Conservation (phyloP, 148 eudicot species). For the Limonium bicolor region DNA sequence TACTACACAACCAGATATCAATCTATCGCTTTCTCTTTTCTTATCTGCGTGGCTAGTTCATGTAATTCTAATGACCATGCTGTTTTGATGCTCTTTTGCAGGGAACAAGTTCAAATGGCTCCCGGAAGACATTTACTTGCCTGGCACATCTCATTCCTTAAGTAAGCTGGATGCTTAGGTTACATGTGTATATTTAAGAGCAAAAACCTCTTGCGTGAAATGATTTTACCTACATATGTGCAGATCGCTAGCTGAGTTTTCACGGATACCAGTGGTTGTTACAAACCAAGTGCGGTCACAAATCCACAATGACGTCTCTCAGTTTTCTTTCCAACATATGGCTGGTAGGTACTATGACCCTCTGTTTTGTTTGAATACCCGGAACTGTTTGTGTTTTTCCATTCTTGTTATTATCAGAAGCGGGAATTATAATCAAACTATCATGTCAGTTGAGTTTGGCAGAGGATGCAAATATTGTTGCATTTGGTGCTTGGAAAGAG, state of each 20-base stretch:
- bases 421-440: no score
- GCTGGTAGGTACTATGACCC: constrained; percentile 3
- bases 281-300: constrained; percentile 90
- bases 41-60: background rate
- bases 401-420: constrained; percentile 2
- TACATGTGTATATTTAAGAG: constrained; percentile 1
- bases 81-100: constrained; percentile 11
- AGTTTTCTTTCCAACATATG: constrained; percentile 60
- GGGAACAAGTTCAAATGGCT: constrained; percentile 54
- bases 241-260: constrained; percentile 84
- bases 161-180: constrained; percentile 20
- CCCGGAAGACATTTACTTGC: constrained; percentile 51
- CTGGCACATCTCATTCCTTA: constrained; percentile 84
- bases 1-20: no score
- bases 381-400: no score
- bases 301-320: constrained; percentile 29
- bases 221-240: constrained; percentile 2
- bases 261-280: constrained; percentile 74
- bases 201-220: background rate
- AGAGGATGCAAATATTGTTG: no score
- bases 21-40: no score
- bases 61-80: background rate
- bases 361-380: no score
- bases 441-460: no score
- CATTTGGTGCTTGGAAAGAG: no score